These are phyloP conservation scores for Yarrowia galli DNA, from an alignment of 1,139 yeast genomes.

Conservation along the genomic window DNA sequence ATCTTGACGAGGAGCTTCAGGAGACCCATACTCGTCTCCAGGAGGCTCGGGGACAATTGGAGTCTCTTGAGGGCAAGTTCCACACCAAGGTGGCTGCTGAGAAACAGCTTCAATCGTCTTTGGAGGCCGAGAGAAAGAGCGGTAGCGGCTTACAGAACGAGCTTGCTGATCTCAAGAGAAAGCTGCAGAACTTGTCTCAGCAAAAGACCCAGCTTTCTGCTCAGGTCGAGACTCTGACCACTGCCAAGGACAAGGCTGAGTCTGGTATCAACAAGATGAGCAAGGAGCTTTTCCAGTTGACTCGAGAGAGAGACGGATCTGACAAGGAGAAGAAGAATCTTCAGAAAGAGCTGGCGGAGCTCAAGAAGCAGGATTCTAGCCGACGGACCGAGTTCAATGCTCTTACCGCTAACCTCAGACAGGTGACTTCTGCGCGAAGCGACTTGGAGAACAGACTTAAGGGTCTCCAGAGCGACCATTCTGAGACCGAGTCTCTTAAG, in stretches of 20 bases:
- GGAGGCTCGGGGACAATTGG: slow-evolving; percentile 34
- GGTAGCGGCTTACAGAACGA: slow-evolving; percentile 41
- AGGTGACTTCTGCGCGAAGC: slow-evolving; percentile 37
- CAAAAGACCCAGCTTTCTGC: slow-evolving; percentile 53
- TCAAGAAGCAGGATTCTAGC: slow-evolving; percentile 39
- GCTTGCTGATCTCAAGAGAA: slow-evolving; percentile 42
- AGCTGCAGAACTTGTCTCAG: slow-evolving; percentile 46
- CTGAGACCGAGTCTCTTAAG: slow-evolving; percentile 45
- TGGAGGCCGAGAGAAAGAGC: slow-evolving; percentile 41
- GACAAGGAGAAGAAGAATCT: slow-evolving; percentile 56
- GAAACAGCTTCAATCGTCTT: slow-evolving; percentile 41
- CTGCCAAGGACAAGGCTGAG: slow-evolving; percentile 73
- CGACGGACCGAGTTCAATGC: slow-evolving; percentile 39
- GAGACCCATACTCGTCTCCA: slow-evolving; percentile 39
- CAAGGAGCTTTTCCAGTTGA: slow-evolving; percentile 73
- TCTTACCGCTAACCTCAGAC: slow-evolving; percentile 40
- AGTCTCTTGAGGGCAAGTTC: slow-evolving; percentile 38
- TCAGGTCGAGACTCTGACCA: slow-evolving; percentile 53
- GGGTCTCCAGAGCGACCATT: slow-evolving; percentile 43
- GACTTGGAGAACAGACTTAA: slow-evolving; percentile 43
- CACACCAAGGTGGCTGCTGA: slow-evolving; percentile 27
- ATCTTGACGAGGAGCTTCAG: slow-evolving; percentile 42
- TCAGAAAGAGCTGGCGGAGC: slow-evolving; percentile 44
- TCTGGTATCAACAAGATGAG: slow-evolving; percentile 92
- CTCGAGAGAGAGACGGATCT: slow-evolving; percentile 63